Conservation (phyloP, 129 eudicot genomes). For the Helichrysum umbraculigerum region DNA sequence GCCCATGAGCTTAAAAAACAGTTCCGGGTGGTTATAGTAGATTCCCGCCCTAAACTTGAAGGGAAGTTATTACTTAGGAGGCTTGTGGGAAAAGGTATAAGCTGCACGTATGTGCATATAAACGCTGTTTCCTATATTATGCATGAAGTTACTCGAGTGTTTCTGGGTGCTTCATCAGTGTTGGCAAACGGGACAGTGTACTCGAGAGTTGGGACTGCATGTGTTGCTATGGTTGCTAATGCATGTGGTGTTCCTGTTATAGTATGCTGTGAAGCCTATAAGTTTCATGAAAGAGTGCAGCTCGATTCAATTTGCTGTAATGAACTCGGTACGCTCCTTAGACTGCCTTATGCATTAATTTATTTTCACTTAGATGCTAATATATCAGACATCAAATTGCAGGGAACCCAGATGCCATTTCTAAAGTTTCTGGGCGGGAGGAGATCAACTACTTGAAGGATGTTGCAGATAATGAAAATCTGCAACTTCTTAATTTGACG, state of each 20-base stretch:
- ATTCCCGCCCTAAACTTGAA: slow-evolving; percentile 96
- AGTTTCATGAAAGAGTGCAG: slow-evolving; percentile 95
- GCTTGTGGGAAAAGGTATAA: slow-evolving; percentile 79
- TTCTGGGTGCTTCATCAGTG: slow-evolving; percentile 90
- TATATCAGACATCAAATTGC: slow-evolving; percentile 21
- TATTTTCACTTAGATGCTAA: not conserved
- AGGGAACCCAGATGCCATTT: slow-evolving; percentile 85
- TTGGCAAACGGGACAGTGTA: slow-evolving; percentile 94
- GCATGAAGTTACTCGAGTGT: slow-evolving; percentile 87
- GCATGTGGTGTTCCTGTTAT: slow-evolving; percentile 86
- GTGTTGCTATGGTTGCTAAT: slow-evolving; percentile 98
- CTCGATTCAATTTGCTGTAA: slow-evolving; percentile 96
- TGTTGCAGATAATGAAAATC: slow-evolving; percentile 60
- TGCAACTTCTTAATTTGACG: slow-evolving; percentile 81
- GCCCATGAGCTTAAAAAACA: slow-evolving; percentile 85
- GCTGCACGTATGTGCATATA: slow-evolving; percentile 85
- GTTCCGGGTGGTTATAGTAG: slow-evolving; percentile 88
- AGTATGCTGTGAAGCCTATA: slow-evolving; percentile 96
- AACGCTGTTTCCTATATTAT: slow-evolving; percentile 92
- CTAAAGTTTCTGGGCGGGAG: slow-evolving; percentile 67
- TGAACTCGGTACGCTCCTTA: slow-evolving; percentile 78
- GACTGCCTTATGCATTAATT: not conserved
- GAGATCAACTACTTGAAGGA: slow-evolving; percentile 66
- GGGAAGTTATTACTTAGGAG: slow-evolving; percentile 79
- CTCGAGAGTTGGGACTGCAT: slow-evolving; percentile 96